Conservation (phyloP, 2,329 filamentous ascomycete genomes). For the Epichloe hybrida region DNA sequence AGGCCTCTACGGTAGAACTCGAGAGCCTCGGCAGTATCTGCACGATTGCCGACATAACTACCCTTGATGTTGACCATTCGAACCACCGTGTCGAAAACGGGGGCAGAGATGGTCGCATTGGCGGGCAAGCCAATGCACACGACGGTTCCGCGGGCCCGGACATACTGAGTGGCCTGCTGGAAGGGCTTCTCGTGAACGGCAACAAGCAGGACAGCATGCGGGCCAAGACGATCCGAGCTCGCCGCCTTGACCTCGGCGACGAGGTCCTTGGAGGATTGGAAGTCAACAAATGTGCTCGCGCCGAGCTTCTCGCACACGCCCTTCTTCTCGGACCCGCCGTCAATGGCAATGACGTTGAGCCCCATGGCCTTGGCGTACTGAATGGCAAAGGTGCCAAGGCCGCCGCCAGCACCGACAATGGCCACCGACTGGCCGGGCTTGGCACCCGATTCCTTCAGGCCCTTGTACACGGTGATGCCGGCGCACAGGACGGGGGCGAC, state of each 20-base stretch:
- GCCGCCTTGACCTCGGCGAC: conserved; percentile 73
- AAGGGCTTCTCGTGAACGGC: conserved; percentile 85
- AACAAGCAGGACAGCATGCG: conserved; percentile 75
- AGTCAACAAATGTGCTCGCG: conserved; percentile 66
- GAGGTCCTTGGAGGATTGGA: conserved; percentile 59
- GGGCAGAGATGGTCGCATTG: conserved; percentile 63
- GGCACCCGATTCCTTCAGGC: conserved; percentile 70
- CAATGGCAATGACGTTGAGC: conserved; percentile 65
- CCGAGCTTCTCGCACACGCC: conserved; percentile 58
- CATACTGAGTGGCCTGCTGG: conserved; percentile 84
- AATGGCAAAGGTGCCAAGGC: conserved; percentile 62
- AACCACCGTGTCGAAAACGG: conserved; percentile 80
- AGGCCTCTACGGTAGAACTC: conserved; percentile 78
- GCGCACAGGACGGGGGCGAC: conserved; percentile 73
- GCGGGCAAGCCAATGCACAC: conserved; percentile 84
- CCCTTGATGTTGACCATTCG: conserved; percentile 88
- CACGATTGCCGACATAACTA: conserved; percentile 84
- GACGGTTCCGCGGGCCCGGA: conserved; percentile 68
- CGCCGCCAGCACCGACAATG: conserved; percentile 76
- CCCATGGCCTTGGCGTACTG: conserved; percentile 93
- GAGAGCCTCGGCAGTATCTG: conserved; percentile 76
- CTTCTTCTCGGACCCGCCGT: conserved; percentile 70
- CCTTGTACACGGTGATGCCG: conserved; percentile 82
- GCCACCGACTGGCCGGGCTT: conserved; percentile 66
- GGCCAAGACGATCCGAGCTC: conserved; percentile 68